A percentile compares a stretch with the other conserved stretches of the same genome.
These are phyloP conservation scores for Yamadazyma endophytica DNA, from an alignment of 805 yeast species.

Conservation along the genomic window DNA sequence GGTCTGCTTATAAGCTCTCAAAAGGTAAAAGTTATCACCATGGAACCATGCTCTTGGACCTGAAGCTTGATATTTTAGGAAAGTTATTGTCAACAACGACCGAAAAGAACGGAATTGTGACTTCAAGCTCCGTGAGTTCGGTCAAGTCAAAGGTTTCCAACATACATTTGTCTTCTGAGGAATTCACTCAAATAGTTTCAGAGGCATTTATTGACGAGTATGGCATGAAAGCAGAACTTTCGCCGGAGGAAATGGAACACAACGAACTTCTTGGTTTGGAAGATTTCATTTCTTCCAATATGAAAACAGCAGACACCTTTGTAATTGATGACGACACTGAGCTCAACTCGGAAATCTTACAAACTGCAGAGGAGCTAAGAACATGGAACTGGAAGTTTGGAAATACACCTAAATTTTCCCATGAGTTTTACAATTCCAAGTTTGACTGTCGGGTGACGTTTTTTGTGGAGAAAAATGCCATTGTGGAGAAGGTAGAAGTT, in stretches of 20 bases:
- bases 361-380: slow-evolving; percentile 38
- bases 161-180: slow-evolving; percentile 40
- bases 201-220: slow-evolving; percentile 35
- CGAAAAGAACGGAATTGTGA: slow-evolving; percentile 35
- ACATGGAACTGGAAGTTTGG: slow-evolving; percentile 77
- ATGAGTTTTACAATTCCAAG: slow-evolving; percentile 38
- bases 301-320: slow-evolving; percentile 14
- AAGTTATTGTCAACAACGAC: slow-evolving; percentile 52
- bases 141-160: slow-evolving; percentile 80
- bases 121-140: slow-evolving; percentile 61
- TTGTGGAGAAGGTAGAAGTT: slow-evolving; percentile 19
- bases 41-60: slow-evolving; percentile 85
- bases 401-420: slow-evolving; percentile 69
- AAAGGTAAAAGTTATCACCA: slow-evolving; percentile 85
- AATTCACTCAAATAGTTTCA: slow-evolving; percentile 44
- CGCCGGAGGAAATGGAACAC: slow-evolving; percentile 21
- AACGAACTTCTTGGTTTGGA: slow-evolving; percentile 30
- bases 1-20: slow-evolving; percentile 87
- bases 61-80: slow-evolving; percentile 57
- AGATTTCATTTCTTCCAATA: slow-evolving; percentile 19
- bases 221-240: slow-evolving; percentile 10
- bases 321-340: slow-evolving; percentile 21
- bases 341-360: slow-evolving; percentile 35
- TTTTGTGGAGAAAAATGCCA: slow-evolving; percentile 44
- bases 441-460: slow-evolving; percentile 30